Conservation (phyloP, 352 stramenopile genomes). For the Pythium volutum region DNA sequence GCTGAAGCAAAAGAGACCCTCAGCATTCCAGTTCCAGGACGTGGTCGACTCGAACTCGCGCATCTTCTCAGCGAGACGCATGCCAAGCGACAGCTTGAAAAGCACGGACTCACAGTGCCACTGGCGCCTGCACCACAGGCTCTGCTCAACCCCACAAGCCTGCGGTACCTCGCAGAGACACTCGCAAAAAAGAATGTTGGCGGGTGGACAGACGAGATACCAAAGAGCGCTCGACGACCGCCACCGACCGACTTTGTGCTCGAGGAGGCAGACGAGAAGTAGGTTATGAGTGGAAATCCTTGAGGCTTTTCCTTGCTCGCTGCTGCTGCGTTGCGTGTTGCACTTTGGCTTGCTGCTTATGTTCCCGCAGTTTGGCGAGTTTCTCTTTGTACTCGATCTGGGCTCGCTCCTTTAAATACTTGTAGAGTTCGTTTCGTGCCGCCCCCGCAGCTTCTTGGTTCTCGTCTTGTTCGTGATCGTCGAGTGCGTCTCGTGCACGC, state of each 20-base stretch:
- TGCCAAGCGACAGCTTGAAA: slow-evolving; percentile 37
- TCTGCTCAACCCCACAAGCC: slow-evolving; percentile 53
- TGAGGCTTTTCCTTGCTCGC: slow-evolving; percentile 10
- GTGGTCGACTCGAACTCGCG: slow-evolving; percentile 41
- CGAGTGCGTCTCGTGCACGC: neutral
- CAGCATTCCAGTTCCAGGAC: slow-evolving; percentile 42
- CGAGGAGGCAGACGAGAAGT: slow-evolving; percentile 22
- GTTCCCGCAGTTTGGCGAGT: slow-evolving; percentile 36
- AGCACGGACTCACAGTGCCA: slow-evolving; percentile 21
- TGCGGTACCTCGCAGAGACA: slow-evolving; percentile 51
- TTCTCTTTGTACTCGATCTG: slow-evolving; percentile 61
- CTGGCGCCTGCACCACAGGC: slow-evolving; percentile 28
- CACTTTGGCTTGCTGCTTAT: slow-evolving; percentile 33
- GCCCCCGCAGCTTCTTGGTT: slow-evolving; percentile 9
- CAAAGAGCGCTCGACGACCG: slow-evolving; percentile 1
- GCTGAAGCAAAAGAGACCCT: slow-evolving; percentile 32
- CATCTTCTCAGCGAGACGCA: slow-evolving; percentile 51
- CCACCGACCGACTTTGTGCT: slow-evolving; percentile 12
- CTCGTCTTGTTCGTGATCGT: slow-evolving; percentile 6
- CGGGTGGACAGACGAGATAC: slow-evolving; percentile 6
- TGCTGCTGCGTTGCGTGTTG: slow-evolving; percentile 6
- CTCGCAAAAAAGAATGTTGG: slow-evolving; percentile 44
- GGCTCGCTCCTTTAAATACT: slow-evolving; percentile 42
- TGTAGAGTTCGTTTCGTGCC: slow-evolving; percentile 31
- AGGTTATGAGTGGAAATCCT: slow-evolving; percentile 13